Evolutionary conservation across 495 filamentous ascomycete genomes (phyloP), one percentile per base, ranked within the genome.

Genomic region (Lasiosphaeria hispida): DNA sequence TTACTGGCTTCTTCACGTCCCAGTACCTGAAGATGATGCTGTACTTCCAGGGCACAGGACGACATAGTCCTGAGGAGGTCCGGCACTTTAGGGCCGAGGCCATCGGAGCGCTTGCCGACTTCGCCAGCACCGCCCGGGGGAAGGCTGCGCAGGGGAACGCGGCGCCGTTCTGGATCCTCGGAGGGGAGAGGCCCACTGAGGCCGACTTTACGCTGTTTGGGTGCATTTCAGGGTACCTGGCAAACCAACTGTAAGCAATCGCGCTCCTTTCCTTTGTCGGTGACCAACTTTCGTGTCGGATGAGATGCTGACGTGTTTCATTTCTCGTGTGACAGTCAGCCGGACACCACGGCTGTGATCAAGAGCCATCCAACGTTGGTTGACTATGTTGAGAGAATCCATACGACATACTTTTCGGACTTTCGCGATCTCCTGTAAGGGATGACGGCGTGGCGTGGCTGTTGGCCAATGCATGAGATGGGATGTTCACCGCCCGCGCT

Each of bases 171-270:
- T 85, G 80, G 80, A 60, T 80, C n/a, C 65, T 81, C 34, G 81
- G 80, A 0, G 78, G 77, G 0, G 63, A 76, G 14, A 49, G 52
- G 13, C 81, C 81, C 7, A 77, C 75, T 4, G 82, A 84, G 58
- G 76, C 71, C 3, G 83, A 85, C 67, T 69, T 77, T 42, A 64
- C 69, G 0, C 13, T 85, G 10, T 84, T 78, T 72, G 81, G 77
- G 1, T 81, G 80, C 63, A 65, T 84, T 37, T 64, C 70, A 35
- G 70, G 70, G 39, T 69, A 55, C 10, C 63, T 84, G 45, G 62
- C 79, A 35, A 45, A 47, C 35, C 15, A 19, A 10, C 30, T 47
- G 61, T 63, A 35, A 58, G 60, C 23, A 30, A 30, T 30, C 23
- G 23, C 23, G 23, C 23, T 58, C 9, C 43, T 23, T 2, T 9